Conservation (phyloP, 2,329 filamentous ascomycete species). For the Talaromyces sp. region DNA sequence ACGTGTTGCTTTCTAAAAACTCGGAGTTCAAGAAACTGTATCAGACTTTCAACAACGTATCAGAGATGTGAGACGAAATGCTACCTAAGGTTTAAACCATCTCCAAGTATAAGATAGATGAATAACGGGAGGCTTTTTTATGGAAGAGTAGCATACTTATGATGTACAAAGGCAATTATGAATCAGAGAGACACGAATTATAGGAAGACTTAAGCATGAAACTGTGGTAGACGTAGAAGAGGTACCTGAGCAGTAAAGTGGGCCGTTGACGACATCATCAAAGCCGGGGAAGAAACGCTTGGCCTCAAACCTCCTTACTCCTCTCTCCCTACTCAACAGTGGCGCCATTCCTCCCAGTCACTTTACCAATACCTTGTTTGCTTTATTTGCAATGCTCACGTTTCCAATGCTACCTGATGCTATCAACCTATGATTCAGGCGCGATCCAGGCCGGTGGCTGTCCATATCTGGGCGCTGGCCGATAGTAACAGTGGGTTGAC, state of each 20-base stretch:
- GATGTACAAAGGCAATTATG: neutral
- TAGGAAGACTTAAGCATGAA: neutral
- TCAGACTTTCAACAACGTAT: neutral
- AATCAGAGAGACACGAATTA: neutral
- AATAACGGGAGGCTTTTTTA: neutral
- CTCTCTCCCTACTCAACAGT: neutral
- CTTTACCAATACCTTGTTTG: neutral
- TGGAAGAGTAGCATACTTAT: no score
- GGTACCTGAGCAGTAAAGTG: neutral
- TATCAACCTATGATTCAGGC: slow-evolving; percentile 33
- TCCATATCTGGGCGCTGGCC: slow-evolving; percentile 38
- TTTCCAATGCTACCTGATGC: slow-evolving; percentile 3
- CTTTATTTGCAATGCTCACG: neutral
- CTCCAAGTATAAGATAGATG: no score
- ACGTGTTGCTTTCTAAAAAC: slow-evolving; percentile 32
- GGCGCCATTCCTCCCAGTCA: neutral
- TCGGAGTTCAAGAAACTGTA: slow-evolving; percentile 35
- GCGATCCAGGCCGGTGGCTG: slow-evolving; percentile 38
- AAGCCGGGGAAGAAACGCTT: neutral
- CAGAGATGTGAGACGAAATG: neutral
- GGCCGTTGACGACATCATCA: slow-evolving; percentile 1
- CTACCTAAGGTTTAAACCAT: no score
- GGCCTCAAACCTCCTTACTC: neutral
- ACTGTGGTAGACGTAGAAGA: neutral
- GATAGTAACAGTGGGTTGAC: slow-evolving; percentile 35